These are phyloP conservation scores for Amanita jacksonii DNA, from an alignment of 768 basidiomycete species.

Conservation along the genomic window DNA sequence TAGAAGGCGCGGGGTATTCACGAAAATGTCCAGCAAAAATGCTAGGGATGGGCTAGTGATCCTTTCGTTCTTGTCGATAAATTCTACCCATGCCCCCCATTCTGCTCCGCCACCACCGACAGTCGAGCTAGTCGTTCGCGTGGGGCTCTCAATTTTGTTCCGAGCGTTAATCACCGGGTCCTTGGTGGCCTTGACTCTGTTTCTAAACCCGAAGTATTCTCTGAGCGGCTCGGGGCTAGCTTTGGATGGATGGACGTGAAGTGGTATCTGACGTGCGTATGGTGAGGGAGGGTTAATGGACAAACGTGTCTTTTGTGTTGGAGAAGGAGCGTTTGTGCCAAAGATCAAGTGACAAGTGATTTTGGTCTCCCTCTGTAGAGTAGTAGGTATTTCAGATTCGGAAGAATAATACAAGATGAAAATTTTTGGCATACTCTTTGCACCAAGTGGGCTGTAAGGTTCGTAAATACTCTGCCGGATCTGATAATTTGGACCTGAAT, in stretches of 20 bases:
- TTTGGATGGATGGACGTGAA: slow-evolving; percentile 42
- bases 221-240: slow-evolving; percentile 18
- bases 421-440: too few species aligned
- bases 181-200: slow-evolving; percentile 24
- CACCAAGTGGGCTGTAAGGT: slow-evolving; percentile 47
- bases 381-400: too few species aligned
- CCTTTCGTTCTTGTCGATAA: slow-evolving; percentile 29
- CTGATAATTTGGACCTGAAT: slow-evolving; percentile 41
- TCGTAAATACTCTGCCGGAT: slow-evolving; percentile 42
- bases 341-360: slow-evolving; percentile 50
- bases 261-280: slow-evolving; percentile 51
- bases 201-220: slow-evolving; percentile 25
- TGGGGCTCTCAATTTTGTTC: slow-evolving; percentile 28
- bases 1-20: slow-evolving; percentile 35
- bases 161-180: slow-evolving; percentile 32
- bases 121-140: slow-evolving; percentile 27
- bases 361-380: slow-evolving; percentile 33
- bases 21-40: slow-evolving; percentile 48
- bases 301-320: slow-evolving; percentile 17
- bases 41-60: slow-evolving; percentile 41
- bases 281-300: slow-evolving; percentile 41
- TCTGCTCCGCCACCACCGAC: slow-evolving; percentile 46
- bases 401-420: too few species aligned
- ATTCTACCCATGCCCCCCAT: slow-evolving; percentile 52
- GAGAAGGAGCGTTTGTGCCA: slow-evolving; percentile 30